A percentile compares a stretch with the other conserved stretches of the same genome.
Evolutionary conservation across 202 grass and related monocot genomes (phyloP).

Genomic region (Bolboschoenoplectus hybrid): DNA sequence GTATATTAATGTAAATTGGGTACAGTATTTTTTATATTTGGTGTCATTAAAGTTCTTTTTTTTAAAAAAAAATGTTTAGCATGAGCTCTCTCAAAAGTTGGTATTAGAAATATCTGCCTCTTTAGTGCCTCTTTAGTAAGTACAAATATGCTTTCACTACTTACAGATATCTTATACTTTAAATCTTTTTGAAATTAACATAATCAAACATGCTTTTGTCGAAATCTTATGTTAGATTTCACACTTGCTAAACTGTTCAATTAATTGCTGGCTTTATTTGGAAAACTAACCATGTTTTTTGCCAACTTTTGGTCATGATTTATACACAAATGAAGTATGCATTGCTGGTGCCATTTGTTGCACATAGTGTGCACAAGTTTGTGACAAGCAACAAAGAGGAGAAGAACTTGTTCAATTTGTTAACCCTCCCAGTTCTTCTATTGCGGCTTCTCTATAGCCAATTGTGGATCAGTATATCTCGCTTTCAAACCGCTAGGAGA

Average conservation of each 20-base stretch:
- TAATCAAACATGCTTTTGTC: neutral
- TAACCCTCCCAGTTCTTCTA: constrained; percentile 57
- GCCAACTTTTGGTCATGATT: neutral
- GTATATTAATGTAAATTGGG: neutral
- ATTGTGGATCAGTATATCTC: constrained; percentile 77
- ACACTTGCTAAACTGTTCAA: neutral
- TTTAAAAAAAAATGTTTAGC: neutral
- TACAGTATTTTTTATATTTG: neutral
- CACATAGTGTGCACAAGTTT: constrained; percentile 54
- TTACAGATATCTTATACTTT: neutral
- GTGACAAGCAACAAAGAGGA: constrained; percentile 41
- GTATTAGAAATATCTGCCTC: no score
- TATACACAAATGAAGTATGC: constrained; percentile 49
- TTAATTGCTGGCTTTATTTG: neutral
- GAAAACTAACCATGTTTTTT: neutral
- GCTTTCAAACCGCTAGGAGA: constrained; percentile 61
- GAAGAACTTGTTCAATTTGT: constrained; percentile 46
- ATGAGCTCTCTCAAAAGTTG: no score
- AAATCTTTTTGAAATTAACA: neutral
- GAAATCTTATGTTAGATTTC: neutral
- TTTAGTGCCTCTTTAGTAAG: neutral
- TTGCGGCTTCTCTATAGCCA: constrained; percentile 66
- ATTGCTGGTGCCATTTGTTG: constrained; percentile 65
- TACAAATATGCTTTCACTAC: neutral
- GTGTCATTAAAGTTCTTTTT: neutral